Conservation (phyloP, 495 filamentous ascomycete species). For the Acidomyces sp. region DNA sequence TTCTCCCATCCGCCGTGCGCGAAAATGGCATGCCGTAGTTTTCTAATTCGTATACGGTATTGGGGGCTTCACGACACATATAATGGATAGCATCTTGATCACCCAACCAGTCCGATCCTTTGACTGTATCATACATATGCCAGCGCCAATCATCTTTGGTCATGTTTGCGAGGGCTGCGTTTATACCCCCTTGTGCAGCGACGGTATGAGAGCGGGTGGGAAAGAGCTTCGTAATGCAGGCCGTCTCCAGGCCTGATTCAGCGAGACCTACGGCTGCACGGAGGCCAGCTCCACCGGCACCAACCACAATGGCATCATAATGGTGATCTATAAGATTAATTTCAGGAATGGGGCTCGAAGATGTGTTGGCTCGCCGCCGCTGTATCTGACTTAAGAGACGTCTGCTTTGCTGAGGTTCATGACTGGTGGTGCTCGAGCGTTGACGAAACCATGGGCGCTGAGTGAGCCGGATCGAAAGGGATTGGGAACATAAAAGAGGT, state of each 20-base stretch:
- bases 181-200: conserved; percentile 87
- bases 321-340: conserved; percentile 75
- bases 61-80: conserved; percentile 92
- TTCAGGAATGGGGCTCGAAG: conserved; percentile 7
- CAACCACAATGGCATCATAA: conserved; percentile 78
- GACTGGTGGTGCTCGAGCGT: not conserved
- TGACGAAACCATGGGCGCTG: not conserved
- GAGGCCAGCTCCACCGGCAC: conserved; percentile 85
- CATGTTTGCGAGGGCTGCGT: conserved; percentile 92
- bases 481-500: not conserved
- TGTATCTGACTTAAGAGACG: conserved; percentile 9
- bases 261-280: conserved; percentile 93
- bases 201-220: conserved; percentile 93
- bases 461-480: not conserved
- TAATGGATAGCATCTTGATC: conserved; percentile 99
- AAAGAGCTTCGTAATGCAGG: conserved; percentile 90
- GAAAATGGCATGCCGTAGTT: conserved; percentile 98
- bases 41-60: conserved; percentile 85
- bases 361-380: conserved; percentile 15
- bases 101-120: conserved; percentile 96
- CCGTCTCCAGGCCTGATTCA: conserved; percentile 95
- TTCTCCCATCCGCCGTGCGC: conserved; percentile 89
- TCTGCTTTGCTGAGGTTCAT: conserved; percentile 6
- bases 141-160: conserved; percentile 93
- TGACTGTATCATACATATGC: conserved; percentile 99